Evolutionary conservation across 2,329 filamentous ascomycete species (phyloP).

Genomic region (Fusarium algeriense): DNA sequence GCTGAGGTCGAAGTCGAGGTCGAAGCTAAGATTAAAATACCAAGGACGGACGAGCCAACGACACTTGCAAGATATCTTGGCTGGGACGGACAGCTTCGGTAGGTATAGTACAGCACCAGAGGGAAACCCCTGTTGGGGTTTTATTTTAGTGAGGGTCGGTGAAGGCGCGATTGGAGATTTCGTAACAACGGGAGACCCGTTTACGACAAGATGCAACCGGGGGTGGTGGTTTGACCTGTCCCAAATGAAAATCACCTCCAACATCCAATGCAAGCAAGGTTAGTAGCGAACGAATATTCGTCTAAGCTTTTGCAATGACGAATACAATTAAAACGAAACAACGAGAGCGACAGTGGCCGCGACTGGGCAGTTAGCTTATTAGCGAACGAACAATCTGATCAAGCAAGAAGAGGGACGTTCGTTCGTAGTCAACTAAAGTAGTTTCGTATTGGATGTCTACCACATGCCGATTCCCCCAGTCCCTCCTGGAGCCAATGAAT

Average conservation of each 20-base stretch:
- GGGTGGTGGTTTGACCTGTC: slow-evolving; percentile 25
- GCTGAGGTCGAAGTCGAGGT: slow-evolving; percentile 11
- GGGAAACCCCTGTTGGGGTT: slow-evolving; percentile 36
- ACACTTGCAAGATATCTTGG: slow-evolving; percentile 27
- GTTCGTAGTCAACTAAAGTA: slow-evolving; percentile 2
- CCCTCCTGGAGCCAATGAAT: slow-evolving; percentile 40
- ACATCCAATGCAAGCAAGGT: slow-evolving; percentile 4
- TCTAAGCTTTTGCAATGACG: slow-evolving; percentile 13
- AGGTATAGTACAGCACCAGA: slow-evolving; percentile 14
- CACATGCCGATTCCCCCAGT: slow-evolving; percentile 35
- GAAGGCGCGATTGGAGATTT: slow-evolving; percentile 42
- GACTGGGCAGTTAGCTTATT: neutral
- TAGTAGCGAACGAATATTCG: slow-evolving; percentile 6
- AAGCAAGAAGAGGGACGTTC: slow-evolving; percentile 15
- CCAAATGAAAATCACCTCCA: slow-evolving; percentile 12
- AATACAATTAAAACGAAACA: slow-evolving; percentile 15
- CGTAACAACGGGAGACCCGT: slow-evolving; percentile 29
- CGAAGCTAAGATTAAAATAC: slow-evolving; percentile 23
- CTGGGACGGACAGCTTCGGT: slow-evolving; percentile 29
- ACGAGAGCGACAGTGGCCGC: slow-evolving; percentile 14
- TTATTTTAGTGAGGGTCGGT: slow-evolving; percentile 32
- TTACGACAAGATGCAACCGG: slow-evolving; percentile 37
- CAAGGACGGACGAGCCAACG: slow-evolving; percentile 15
- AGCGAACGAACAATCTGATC: slow-evolving; percentile 15
- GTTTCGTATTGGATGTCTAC: neutral